Evolutionary conservation across 2,329 filamentous ascomycete genomes (phyloP), one percentile per base, ranked within the genome.

Genomic region (Trichoderma sp.): DNA sequence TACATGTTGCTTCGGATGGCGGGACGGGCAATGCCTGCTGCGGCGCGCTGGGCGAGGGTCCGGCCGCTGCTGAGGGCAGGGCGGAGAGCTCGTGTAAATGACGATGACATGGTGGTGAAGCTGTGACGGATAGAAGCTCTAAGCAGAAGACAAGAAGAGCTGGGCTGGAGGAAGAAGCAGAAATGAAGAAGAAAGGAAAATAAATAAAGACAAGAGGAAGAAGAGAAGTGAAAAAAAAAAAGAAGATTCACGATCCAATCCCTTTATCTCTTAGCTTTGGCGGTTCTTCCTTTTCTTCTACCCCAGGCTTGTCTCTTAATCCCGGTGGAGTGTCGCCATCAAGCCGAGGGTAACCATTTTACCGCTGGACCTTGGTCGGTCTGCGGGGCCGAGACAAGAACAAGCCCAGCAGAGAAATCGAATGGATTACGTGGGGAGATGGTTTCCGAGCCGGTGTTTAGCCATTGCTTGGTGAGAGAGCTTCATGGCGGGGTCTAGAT

Each of bases 11-110:
- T 72, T 62, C 73, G 70, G 21, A 72, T 69, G 57, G 74, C 69
- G 27, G 72, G 70, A 27, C 75, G 71, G 47, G 75, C 73, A 24
- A 75, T 61, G 60, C 71, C 68, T 47, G 68, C 63, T 49, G 75
- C 71, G 67, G 77, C 74, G 40, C 76, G 74, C 71, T 76, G 76
- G 63, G 75, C 74, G 60, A 81, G 75, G 62, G 74, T 76, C 70
- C 81, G 78, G 73, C 84, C 80, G 74, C 81, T 81, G 74, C 81
- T 81, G 71, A 88, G 75, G 37, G 82, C 84, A 70, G 86, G 86
- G 72, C 86, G 82, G 72, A 88, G 73, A 31, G 81, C 81, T 77
- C 85, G 81, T 68, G 83, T 80, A 69, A 88, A 78, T 31, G 84
- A 85, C 69, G 83, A 86, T 80, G 79, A 79, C 75, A 77, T 78